Percentiles rank a stretch among this genome's conserved stretches.
phyloP scores from a whole-genome alignment of 495 filamentous ascomycete genomes.

The Penicillium paradoxum region DNA sequence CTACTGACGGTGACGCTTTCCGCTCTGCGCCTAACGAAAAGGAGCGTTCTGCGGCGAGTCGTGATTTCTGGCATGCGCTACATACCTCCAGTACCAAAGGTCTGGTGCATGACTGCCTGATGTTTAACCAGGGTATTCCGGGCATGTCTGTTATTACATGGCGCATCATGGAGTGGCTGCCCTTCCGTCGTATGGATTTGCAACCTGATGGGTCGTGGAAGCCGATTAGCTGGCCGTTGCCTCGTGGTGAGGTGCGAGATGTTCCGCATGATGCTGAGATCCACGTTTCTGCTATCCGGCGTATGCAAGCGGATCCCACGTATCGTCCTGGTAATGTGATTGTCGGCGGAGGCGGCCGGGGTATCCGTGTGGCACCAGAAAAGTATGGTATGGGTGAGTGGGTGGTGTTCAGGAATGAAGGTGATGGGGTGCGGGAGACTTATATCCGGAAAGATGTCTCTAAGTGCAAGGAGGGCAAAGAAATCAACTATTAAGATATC shows the following conservation, averaged over 20 bases:
- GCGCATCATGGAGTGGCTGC: slow-evolving; percentile 82
- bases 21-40: slow-evolving; percentile 23
- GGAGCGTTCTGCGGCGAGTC: slow-evolving; percentile 28
- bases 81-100: slow-evolving; percentile 55
- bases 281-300: slow-evolving; percentile 67
- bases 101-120: slow-evolving; percentile 69
- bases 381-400: slow-evolving; percentile 68
- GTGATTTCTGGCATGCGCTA: slow-evolving; percentile 52
- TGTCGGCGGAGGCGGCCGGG: slow-evolving; percentile 73
- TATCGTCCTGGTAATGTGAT: slow-evolving; percentile 83
- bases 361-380: slow-evolving; percentile 55
- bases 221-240: slow-evolving; percentile 74
- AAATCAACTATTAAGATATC: background rate
- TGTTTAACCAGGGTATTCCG: slow-evolving; percentile 59
- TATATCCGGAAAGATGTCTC: slow-evolving; percentile 42
- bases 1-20: slow-evolving; percentile 15
- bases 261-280: slow-evolving; percentile 67
- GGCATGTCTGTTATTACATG: slow-evolving; percentile 59
- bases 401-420: slow-evolving; percentile 58
- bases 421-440: slow-evolving; percentile 62
- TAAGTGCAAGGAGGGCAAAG: slow-evolving; percentile 20
- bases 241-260: slow-evolving; percentile 74
- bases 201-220: slow-evolving; percentile 71
- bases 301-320: slow-evolving; percentile 58
- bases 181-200: slow-evolving; percentile 80